Conservation (phyloP, 352 stramenopile genomes). For the Phytophthora colocasiae region DNA sequence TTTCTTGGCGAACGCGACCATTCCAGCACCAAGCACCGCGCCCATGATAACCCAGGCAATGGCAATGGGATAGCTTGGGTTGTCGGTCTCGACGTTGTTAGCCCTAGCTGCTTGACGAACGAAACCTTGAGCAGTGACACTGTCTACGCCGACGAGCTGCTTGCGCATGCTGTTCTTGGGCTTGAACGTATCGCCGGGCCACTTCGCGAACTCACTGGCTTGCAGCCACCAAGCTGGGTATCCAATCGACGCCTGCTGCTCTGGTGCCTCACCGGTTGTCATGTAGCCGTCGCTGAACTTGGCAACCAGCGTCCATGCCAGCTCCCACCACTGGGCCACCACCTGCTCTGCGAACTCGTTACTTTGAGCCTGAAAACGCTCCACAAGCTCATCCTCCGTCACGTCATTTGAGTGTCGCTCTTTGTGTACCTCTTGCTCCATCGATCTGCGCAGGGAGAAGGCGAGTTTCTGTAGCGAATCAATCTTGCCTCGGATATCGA, state of each 20-base stretch:
- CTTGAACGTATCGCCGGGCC: constrained; percentile 72
- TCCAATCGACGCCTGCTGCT: constrained; percentile 54
- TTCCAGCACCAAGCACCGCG: constrained; percentile 40
- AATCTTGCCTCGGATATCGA: constrained; percentile 55
- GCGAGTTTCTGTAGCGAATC: constrained; percentile 46
- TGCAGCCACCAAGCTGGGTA: constrained; percentile 75
- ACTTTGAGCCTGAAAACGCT: constrained; percentile 43
- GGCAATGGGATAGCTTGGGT: constrained; percentile 17
- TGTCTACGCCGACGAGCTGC: constrained; percentile 46
- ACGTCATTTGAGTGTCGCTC: not conserved
- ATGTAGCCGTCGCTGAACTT: constrained; percentile 83
- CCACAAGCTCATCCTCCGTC: constrained; percentile 24
- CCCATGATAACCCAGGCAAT: constrained; percentile 48
- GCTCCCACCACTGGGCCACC: constrained; percentile 64
- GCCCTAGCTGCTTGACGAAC: constrained; percentile 26
- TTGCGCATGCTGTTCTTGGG: constrained; percentile 56
- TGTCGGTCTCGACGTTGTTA: constrained; percentile 1
- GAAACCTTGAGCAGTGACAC: constrained; percentile 34
- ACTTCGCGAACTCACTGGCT: constrained; percentile 63
- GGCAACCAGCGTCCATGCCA: constrained; percentile 70
- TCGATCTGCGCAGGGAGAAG: constrained; percentile 36
- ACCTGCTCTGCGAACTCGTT: constrained; percentile 69
- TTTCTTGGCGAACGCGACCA: constrained; percentile 46
- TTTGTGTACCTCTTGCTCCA: constrained; percentile 18
- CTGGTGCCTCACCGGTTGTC: constrained; percentile 63